Conservation (phyloP, 2,329 filamentous ascomycete genomes). For the Aspergillus pseudoterreus region DNA sequence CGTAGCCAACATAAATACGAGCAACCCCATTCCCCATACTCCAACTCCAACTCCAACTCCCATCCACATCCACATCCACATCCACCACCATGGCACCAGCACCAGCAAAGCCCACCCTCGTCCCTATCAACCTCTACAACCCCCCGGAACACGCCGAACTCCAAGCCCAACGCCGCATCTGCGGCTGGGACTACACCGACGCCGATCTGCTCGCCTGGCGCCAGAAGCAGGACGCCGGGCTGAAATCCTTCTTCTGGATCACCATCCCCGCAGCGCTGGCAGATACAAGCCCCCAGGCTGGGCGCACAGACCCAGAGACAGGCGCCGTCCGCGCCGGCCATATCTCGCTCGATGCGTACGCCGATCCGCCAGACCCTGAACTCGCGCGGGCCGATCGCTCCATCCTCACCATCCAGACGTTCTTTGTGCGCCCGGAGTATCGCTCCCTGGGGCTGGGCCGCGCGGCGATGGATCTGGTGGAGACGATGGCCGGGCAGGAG, state of each 20-base stretch:
- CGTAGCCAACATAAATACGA: no score
- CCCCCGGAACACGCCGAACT: slow-evolving; percentile 10
- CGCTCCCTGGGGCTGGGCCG: slow-evolving; percentile 16
- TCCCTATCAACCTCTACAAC: slow-evolving; percentile 16
- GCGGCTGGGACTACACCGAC: slow-evolving; percentile 15
- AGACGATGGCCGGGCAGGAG: slow-evolving; percentile 16
- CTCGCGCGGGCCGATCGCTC: slow-evolving; percentile 16
- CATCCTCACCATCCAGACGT: slow-evolving; percentile 18
- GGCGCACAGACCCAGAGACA: not conserved
- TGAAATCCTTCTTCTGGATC: slow-evolving; percentile 20
- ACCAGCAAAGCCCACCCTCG: slow-evolving; percentile 5
- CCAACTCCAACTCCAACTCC: not conserved
- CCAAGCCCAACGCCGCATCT: slow-evolving; percentile 11
- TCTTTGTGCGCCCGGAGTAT: slow-evolving; percentile 24
- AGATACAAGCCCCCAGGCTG: not conserved
- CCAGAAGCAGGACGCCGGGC: slow-evolving; percentile 5
- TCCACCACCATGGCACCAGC: not conserved
- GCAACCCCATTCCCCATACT: no score
- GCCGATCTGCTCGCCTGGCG: slow-evolving; percentile 9
- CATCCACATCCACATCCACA: not conserved
- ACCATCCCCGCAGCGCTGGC: not conserved
- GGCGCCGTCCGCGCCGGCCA: slow-evolving; percentile 19
- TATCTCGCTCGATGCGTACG: slow-evolving; percentile 25
- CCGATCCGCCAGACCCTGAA: slow-evolving; percentile 7
- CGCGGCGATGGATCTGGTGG: slow-evolving; percentile 16